phyloP scores from a whole-genome alignment of 257 asterid species.

The Plantago ovata region DNA sequence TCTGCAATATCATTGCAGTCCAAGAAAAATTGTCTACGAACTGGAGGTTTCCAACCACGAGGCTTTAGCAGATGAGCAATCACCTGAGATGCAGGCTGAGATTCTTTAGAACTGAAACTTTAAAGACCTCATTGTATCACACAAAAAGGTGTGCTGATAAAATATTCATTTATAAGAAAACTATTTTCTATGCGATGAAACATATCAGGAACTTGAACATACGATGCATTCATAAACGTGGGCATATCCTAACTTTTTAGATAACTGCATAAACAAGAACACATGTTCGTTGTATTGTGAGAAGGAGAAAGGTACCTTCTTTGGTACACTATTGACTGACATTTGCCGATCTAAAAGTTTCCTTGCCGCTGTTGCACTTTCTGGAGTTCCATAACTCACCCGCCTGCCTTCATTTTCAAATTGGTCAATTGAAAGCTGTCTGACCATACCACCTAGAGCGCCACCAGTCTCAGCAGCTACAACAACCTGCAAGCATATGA shows the following conservation, averaged over 20 bases:
- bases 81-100: constrained; percentile 46
- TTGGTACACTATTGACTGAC: constrained; percentile 88
- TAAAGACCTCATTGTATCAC: neutral
- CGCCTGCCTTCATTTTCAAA: constrained; percentile 80
- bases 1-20: constrained; percentile 97
- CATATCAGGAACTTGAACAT: no score
- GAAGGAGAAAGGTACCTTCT: constrained; percentile 51
- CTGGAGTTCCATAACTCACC: constrained; percentile 94
- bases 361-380: constrained; percentile 95
- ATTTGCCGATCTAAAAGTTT: constrained; percentile 90
- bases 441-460: constrained; percentile 79
- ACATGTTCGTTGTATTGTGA: constrained; percentile 7
- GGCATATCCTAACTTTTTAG: no score
- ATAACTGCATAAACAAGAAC: neutral
- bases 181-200: no score
- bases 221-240: no score
- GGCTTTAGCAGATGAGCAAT: constrained; percentile 88
- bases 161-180: no score
- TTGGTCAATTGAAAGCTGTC: constrained; percentile 75
- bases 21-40: constrained; percentile 87
- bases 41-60: constrained; percentile 99
- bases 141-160: no score
- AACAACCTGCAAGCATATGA: constrained; percentile 52
- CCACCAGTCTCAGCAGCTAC: constrained; percentile 84
- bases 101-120: constrained; percentile 10